Percentiles rank a stretch among this genome's conserved stretches.
phyloP scores from a whole-genome alignment of 768 basidiomycete species.

The Coprinopsis sp. region DNA sequence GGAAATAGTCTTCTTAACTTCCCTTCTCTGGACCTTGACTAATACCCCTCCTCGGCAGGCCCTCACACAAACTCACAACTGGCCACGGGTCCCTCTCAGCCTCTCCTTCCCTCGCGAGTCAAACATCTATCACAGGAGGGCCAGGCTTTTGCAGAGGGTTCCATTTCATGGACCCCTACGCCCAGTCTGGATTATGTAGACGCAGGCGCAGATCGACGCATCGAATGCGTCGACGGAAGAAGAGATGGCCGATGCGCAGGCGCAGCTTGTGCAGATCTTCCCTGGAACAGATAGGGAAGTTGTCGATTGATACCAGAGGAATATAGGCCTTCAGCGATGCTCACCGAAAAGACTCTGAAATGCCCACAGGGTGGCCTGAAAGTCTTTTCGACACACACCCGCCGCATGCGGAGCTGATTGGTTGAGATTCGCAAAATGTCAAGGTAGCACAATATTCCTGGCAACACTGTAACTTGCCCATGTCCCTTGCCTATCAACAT shows the following conservation, averaged over 20 bases:
- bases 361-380: too few species aligned
- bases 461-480: too few species aligned
- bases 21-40: too few species aligned
- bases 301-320: too few species aligned
- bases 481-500: too few species aligned
- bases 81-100: slow-evolving; percentile 11
- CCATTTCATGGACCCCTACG: slow-evolving; percentile 66
- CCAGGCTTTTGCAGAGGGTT: slow-evolving; percentile 30
- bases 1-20: too few species aligned
- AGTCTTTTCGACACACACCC: too few species aligned
- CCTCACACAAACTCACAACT: neutral
- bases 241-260: slow-evolving; percentile 64
- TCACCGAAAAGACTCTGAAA: too few species aligned
- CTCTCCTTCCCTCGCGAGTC: slow-evolving; percentile 42
- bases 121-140: slow-evolving; percentile 30
- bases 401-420: too few species aligned
- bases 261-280: slow-evolving; percentile 87
- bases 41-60: neutral
- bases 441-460: too few species aligned
- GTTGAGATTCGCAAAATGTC: too few species aligned
- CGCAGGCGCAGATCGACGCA: slow-evolving; percentile 69
- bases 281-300: slow-evolving; percentile 78
- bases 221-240: slow-evolving; percentile 52
- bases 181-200: slow-evolving; percentile 65
- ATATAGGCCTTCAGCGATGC: too few species aligned